Base-by-base conservation (phyloP, 1,284 basidiomycete species). In the Ustilago esculenta region DNA sequence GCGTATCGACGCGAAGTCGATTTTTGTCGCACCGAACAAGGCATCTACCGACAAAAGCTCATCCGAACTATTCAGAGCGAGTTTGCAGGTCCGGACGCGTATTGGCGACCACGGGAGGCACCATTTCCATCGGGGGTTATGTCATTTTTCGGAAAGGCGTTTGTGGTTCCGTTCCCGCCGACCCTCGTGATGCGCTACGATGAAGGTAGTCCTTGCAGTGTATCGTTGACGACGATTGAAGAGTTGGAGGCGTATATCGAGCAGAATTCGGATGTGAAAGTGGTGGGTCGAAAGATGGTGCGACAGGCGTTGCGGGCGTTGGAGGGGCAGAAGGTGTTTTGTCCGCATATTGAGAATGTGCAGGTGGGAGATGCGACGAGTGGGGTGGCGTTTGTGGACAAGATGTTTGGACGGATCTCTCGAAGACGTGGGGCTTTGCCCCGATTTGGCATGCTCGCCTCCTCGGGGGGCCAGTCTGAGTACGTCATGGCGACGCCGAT, bases 81-180 rank as follows among this genome's bases (percentile, higher is more conserved):
- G 10, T 73, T 73, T 39, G 51, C 77, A 15, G 82, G 82, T 3
- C 80, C 68, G 0, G 75, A 77, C 45, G 69, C 68, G 4, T 76
- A 72, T 35, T 77, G 61, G 58, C 60, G 72, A 21, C 75, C 75
- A 2, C 40, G 47, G 11, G 37, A 66, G 15, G 63, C 69, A n/a
- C 72, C 72, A 2, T 73, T 66, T 18, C 64, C 73, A 0, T 61
- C 57, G 2, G 75, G 73, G 2, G 75, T 74, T 34, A 58, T 63
- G 39, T 72, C 65, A 11, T 76, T 51, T 46, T 77, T 77, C 33
- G 80, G 78, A 88, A 30, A 90, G 89, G 72, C 87, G 87, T 32
- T 91, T 88, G 87, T 89, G 88, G 86, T 86, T 88, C 52, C 90
- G 88, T n/a, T 92, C 90, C 78, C 90, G 88, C 11, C 90, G 88